Percentiles rank a stretch among this genome's conserved stretches.
Evolutionary conservation across 83 land plant species (phyloP).

Genomic region (Picea engelmannii): DNA sequence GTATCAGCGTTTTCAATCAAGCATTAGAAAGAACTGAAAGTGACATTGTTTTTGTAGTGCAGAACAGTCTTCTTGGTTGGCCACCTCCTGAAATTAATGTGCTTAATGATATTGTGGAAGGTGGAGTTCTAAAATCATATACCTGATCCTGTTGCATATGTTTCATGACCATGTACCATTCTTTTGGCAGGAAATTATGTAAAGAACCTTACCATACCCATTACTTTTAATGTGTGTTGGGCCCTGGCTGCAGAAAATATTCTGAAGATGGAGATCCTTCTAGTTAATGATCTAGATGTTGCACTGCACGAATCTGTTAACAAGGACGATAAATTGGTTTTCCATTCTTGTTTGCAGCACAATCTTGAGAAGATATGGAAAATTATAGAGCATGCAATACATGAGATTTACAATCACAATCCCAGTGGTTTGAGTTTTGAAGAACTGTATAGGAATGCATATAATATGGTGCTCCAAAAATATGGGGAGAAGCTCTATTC

Average conservation of each 20-base stretch:
- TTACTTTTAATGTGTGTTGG: too few species aligned
- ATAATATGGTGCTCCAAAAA: too few species aligned
- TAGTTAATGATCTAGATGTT: conserved; percentile 90
- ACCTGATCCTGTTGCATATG: too few species aligned
- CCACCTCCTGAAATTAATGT: conserved; percentile 41
- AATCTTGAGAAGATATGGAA: conserved; percentile 33
- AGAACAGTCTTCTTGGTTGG: conserved; percentile 1
- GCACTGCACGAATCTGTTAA: conserved; percentile 96
- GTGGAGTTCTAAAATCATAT: background rate
- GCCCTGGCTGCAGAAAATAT: too few species aligned
- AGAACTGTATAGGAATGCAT: too few species aligned
- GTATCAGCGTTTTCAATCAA: conserved; percentile 62
- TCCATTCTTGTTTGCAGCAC: conserved; percentile 74
- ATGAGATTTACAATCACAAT: too few species aligned
- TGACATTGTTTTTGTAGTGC: conserved; percentile 42
- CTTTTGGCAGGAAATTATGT: too few species aligned
- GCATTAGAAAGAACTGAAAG: conserved; percentile 43
- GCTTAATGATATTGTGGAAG: conserved; percentile 30
- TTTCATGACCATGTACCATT: too few species aligned
- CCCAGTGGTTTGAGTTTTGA: too few species aligned
- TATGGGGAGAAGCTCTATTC: too few species aligned
- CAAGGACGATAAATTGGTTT: conserved; percentile 95
- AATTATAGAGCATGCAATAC: too few species aligned
- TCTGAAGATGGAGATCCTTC: conserved; percentile 23
- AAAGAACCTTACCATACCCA: too few species aligned